Evolutionary conservation across 1,284 basidiomycete genomes (phyloP).

Genomic region (Moesziomyces aphidis): DNA sequence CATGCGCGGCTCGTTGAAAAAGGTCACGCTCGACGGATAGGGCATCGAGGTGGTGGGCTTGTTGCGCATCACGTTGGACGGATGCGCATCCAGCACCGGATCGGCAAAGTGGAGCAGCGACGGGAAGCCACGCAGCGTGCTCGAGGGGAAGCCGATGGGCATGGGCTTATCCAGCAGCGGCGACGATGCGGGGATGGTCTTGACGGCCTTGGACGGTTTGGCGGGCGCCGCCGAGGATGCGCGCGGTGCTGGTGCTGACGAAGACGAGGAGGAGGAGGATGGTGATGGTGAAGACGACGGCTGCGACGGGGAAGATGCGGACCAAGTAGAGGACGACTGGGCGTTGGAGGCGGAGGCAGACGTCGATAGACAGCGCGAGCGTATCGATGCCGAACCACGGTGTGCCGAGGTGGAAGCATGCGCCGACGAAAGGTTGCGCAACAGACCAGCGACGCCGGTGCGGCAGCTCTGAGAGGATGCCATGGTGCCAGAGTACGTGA

Average conservation of each 20-base stretch:
- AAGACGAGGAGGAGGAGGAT: not conserved
- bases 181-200: slow-evolving; percentile 29
- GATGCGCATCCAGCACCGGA: slow-evolving; percentile 64
- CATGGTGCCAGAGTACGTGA: slow-evolving; percentile 9
- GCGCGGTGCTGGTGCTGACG: slow-evolving; percentile 2
- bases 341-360: slow-evolving; percentile 8
- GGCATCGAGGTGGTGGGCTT: slow-evolving; percentile 31
- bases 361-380: slow-evolving; percentile 19
- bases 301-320: slow-evolving; percentile 1
- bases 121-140: slow-evolving; percentile 54
- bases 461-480: slow-evolving; percentile 20
- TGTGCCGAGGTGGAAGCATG: slow-evolving; percentile 20
- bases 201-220: slow-evolving; percentile 2
- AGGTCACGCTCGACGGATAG: slow-evolving; percentile 46
- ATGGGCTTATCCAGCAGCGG: slow-evolving; percentile 55
- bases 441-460: slow-evolving; percentile 25
- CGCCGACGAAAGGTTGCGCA: slow-evolving; percentile 21
- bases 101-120: slow-evolving; percentile 62
- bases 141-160: slow-evolving; percentile 47
- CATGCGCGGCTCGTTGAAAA: slow-evolving; percentile 61
- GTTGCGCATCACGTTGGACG: slow-evolving; percentile 43
- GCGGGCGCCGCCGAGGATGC: not conserved
- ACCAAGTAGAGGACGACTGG: slow-evolving; percentile 1
- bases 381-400: slow-evolving; percentile 6
- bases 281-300: not conserved